Base-by-base conservation (phyloP, 1,284 basidiomycete species). In the Exobasidium rhododendri region DNA sequence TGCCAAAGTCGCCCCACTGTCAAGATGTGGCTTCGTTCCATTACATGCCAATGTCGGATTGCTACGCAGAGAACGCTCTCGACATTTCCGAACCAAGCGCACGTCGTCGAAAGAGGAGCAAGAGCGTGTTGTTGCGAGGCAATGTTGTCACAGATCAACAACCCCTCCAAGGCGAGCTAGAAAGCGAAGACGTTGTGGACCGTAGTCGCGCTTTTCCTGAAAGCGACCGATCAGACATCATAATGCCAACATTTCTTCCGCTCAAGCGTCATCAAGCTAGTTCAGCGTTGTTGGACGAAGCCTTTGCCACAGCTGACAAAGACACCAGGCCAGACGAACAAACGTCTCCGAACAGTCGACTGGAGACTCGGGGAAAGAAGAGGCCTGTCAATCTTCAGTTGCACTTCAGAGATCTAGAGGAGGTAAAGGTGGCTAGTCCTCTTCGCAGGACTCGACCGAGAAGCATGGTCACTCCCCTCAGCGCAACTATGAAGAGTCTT, bases 191-290 rank as follows among this genome's bases (percentile, higher is more conserved):
- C 28, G 14, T 17, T 20, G 4, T 20, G 13, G n/a, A n/a, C n/a
- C n/a, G n/a, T n/a, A 26, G 4, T 7, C 47, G 47, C 2, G n/a
- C 13, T 24, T 24, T 3, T 5, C 20, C n/a, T 6, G 47, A 50
- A 50, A 26, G 46, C 7, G 20, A 50, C 4, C 13, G 13, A 17
- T 30, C 4, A 4, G 26, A 35, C n/a, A 55, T 55, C 4, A n/a
- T 20, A 4, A 55, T 55, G 52, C 52, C 52, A 11, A 44, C 4
- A 2, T 55, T 55, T 26, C 35, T 55, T 6, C 52, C 52, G 13
- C 14, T 55, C 13, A 20, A 20, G 14, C 52, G 52, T 30, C 52
- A 55, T 44, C 52, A 32, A 4, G 14, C 28, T 4, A 22, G 22
- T 35, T 14, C 5, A 32, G 30, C 20, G 13, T 22, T 44, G 52